Conservation (phyloP, 352 stramenopile species). For the Pythium aphanidermatum region DNA sequence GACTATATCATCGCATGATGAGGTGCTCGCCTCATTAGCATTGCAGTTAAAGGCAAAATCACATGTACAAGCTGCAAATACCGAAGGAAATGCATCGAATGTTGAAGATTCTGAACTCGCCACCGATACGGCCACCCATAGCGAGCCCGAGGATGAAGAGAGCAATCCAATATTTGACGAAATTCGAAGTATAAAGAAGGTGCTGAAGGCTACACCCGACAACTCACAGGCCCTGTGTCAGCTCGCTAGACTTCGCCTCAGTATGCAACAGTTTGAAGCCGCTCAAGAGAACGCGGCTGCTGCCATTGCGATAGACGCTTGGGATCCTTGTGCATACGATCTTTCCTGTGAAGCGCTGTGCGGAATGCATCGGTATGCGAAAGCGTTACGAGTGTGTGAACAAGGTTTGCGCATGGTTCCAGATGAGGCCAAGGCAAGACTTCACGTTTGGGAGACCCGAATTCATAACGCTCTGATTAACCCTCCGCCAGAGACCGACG, state of each 20-base stretch:
- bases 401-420: slow-evolving; percentile 3
- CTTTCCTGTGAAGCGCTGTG: slow-evolving; percentile 14
- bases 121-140: too few relatives aligned
- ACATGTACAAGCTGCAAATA: too few relatives aligned
- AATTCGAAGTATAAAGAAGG: slow-evolving; percentile 15
- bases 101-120: too few relatives aligned
- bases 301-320: slow-evolving; percentile 3
- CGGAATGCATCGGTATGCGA: slow-evolving; percentile 6
- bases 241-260: slow-evolving; percentile 1
- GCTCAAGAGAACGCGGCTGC: slow-evolving; percentile 8
- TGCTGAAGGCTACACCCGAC: slow-evolving; percentile 1
- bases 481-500: slow-evolving; percentile 2
- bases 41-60: too few relatives aligned
- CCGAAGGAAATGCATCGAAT: too few relatives aligned
- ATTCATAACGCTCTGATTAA: slow-evolving; percentile 6
- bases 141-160: too few relatives aligned
- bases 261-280: slow-evolving; percentile 11
- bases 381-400: slow-evolving; percentile 13
- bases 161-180: too few relatives aligned
- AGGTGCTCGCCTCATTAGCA: too few relatives aligned
- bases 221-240: background rate
- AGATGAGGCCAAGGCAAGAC: background rate
- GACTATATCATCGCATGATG: slow-evolving; percentile 5
- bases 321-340: slow-evolving; percentile 1
- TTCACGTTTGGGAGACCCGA: slow-evolving; percentile 3